Conservation (phyloP, 768 basidiomycete genomes). For the Leucocoprinus sp. region DNA sequence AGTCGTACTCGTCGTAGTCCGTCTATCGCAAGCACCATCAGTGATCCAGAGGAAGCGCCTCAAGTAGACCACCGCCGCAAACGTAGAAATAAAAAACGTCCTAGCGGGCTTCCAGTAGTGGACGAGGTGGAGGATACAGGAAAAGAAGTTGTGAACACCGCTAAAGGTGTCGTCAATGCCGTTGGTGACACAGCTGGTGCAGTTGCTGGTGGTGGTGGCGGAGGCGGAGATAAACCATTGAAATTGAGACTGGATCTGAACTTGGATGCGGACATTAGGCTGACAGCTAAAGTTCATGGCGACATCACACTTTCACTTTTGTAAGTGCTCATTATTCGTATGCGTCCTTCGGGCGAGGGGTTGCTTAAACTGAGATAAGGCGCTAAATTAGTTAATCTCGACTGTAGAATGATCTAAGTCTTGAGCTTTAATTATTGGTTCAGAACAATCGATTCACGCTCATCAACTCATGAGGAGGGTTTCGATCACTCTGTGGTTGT, state of each 20-base stretch:
- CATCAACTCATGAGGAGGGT: too few species aligned
- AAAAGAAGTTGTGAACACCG: slow-evolving; percentile 1
- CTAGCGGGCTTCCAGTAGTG: slow-evolving; percentile 14
- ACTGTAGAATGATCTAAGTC: not conserved
- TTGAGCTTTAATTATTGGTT: not conserved
- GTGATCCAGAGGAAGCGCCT: slow-evolving; percentile 3
- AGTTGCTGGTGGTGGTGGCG: slow-evolving; percentile 11
- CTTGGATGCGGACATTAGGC: slow-evolving; percentile 24
- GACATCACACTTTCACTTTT: slow-evolving; percentile 26
- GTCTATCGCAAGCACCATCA: slow-evolving; percentile 7
- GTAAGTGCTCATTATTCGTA: slow-evolving; percentile 14
- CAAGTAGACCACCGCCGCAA: slow-evolving; percentile 9
- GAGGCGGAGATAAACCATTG: slow-evolving; percentile 13
- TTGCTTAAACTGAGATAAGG: slow-evolving; percentile 9
- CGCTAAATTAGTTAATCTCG: slow-evolving; percentile 8
- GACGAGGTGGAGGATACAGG: slow-evolving; percentile 10
- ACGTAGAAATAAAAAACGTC: slow-evolving; percentile 10
- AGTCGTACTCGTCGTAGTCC: slow-evolving; percentile 13
- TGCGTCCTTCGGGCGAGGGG: not conserved
- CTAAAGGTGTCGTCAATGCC: not conserved
- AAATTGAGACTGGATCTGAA: slow-evolving; percentile 27
- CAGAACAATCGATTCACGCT: too few species aligned
- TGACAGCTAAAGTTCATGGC: slow-evolving; percentile 26
- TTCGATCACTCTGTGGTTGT: too few species aligned
- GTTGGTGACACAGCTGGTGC: not conserved